Percentiles rank a stretch among this genome's conserved stretches.
Conservation (phyloP, 768 basidiomycete genomes). For the Suillus cothurnatus region DNA sequence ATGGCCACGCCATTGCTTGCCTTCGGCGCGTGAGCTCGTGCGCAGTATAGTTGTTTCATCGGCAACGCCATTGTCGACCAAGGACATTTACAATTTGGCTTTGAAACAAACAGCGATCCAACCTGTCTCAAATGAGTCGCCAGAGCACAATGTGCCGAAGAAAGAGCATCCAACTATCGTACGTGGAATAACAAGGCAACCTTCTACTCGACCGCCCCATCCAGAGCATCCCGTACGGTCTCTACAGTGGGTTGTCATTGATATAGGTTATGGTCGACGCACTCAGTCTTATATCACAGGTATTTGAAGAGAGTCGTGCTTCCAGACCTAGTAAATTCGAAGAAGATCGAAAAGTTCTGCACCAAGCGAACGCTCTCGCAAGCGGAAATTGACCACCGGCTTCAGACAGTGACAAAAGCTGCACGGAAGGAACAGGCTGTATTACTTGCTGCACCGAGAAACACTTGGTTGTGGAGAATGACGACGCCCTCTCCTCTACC, state of each 20-base stretch:
- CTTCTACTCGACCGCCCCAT: constrained; percentile 37
- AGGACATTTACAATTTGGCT: constrained; percentile 28
- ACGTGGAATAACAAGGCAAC: background rate
- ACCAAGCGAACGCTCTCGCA: constrained; percentile 32
- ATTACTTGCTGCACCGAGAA: constrained; percentile 22
- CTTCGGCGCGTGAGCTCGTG: constrained; percentile 15
- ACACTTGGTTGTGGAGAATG: constrained; percentile 45
- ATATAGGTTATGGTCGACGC: background rate
- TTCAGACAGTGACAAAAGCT: constrained; percentile 22
- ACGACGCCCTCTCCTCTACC: constrained; percentile 6
- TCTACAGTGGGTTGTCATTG: constrained; percentile 41
- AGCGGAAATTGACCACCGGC: constrained; percentile 27
- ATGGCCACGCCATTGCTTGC: constrained; percentile 1
- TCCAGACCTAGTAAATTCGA: constrained; percentile 43
- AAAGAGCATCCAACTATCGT: background rate
- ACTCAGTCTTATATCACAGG: constrained; percentile 31
- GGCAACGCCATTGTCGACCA: constrained; percentile 27
- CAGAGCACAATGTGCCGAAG: constrained; percentile 12
- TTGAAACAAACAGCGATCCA: constrained; percentile 15
- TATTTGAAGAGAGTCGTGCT: constrained; percentile 61
- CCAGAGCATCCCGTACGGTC: constrained; percentile 56
- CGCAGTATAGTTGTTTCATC: constrained; percentile 24
- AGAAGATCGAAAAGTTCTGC: constrained; percentile 46
- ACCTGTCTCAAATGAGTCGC: background rate
- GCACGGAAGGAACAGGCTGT: constrained; percentile 21